A percentile compares a stretch with the other conserved stretches of the same genome.
These are phyloP conservation scores for Xerocomus spinulosus DNA, from an alignment of 768 basidiomycete genomes.

Conservation along the genomic window DNA sequence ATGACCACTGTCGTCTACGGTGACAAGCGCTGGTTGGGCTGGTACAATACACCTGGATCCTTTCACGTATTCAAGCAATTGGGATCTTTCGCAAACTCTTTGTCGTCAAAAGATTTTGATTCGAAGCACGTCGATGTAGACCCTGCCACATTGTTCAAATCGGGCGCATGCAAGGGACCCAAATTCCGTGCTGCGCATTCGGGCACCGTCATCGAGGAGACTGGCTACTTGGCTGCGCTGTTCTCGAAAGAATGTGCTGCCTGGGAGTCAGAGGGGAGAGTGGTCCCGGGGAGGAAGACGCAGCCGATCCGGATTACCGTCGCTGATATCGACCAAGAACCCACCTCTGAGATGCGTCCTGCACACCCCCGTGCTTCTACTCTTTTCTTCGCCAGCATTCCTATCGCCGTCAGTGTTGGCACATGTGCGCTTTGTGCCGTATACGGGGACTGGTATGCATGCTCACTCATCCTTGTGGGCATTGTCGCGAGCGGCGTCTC, in stretches of 20 bases:
- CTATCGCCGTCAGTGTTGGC: constrained; percentile 21
- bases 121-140: background rate
- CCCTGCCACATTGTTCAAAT: background rate
- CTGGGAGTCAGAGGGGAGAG: constrained; percentile 6
- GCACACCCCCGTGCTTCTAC: background rate
- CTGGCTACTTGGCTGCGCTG: background rate
- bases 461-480: constrained; percentile 26
- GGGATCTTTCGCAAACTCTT: background rate
- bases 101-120: background rate
- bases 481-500: constrained; percentile 30
- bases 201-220: background rate
- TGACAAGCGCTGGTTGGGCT: background rate
- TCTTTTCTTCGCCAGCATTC: constrained; percentile 12
- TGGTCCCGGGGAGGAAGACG: constrained; percentile 9
- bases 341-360: constrained; percentile 8
- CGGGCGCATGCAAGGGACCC: background rate
- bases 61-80: background rate
- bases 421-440: constrained; percentile 18
- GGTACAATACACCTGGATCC: background rate
- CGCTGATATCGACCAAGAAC: constrained; percentile 6
- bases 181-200: background rate
- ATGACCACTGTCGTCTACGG: background rate
- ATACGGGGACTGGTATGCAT: constrained; percentile 24
- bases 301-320: constrained; percentile 8
- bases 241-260: background rate